phyloP scores from a whole-genome alignment of 331 rosid genomes.

The Pyracantha coccinea region DNA sequence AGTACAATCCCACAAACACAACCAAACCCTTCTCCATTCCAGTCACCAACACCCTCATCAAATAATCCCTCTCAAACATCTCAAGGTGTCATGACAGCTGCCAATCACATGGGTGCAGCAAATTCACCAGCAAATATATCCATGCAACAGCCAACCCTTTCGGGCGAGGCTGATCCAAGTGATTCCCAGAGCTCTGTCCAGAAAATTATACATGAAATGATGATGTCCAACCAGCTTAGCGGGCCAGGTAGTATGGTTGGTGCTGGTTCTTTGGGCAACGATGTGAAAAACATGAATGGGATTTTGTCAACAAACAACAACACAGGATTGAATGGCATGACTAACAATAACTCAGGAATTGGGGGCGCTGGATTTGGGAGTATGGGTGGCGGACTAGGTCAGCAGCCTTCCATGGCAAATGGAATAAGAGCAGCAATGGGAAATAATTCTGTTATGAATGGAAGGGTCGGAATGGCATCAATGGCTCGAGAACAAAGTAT shows the following conservation, averaged over 20 bases:
- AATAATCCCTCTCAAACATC: slow-evolving; percentile 71
- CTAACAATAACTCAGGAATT: slow-evolving; percentile 48
- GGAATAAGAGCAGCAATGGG: slow-evolving; percentile 71
- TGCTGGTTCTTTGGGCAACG: slow-evolving; percentile 54
- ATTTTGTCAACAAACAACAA: slow-evolving; percentile 35
- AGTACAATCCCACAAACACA: slow-evolving; percentile 57
- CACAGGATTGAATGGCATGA: slow-evolving; percentile 45
- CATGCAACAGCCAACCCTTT: slow-evolving; percentile 56
- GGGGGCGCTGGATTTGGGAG: slow-evolving; percentile 54
- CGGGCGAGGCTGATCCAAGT: slow-evolving; percentile 61
- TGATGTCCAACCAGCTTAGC: slow-evolving; percentile 59
- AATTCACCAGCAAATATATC: slow-evolving; percentile 72
- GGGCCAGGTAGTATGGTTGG: slow-evolving; percentile 44
- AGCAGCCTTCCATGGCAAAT: slow-evolving; percentile 48
- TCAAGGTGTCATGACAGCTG: slow-evolving; percentile 44
- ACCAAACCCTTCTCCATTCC: slow-evolving; percentile 74
- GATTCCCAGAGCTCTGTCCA: slow-evolving; percentile 90
- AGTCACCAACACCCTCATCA: slow-evolving; percentile 73
- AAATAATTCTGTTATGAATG: slow-evolving; percentile 67
- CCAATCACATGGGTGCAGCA: slow-evolving; percentile 64
- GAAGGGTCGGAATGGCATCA: slow-evolving; percentile 68
- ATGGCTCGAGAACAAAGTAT: slow-evolving; percentile 72
- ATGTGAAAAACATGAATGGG: slow-evolving; percentile 72
- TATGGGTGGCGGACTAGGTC: slow-evolving; percentile 65
- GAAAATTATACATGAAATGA: slow-evolving; percentile 68